phyloP scores from a whole-genome alignment of 371 early-diverging fungal species.

The Circinella umbellata region DNA sequence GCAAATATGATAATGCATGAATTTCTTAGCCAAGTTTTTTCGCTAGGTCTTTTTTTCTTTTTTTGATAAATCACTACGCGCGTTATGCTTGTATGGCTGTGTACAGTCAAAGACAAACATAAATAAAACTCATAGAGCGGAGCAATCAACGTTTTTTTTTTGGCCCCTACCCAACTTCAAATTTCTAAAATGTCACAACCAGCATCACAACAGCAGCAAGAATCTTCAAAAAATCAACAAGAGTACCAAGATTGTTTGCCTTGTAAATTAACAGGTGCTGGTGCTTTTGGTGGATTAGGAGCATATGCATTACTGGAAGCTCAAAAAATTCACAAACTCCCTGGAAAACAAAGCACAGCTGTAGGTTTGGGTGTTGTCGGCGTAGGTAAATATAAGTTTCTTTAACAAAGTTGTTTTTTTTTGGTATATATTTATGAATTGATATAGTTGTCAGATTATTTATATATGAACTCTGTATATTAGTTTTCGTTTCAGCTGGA shows the following conservation, averaged over 20 bases:
- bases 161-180: neutral
- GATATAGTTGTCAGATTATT: too few species aligned
- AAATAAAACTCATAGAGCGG: neutral
- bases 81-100: too few species aligned
- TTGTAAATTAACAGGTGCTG: constrained; percentile 47
- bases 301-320: constrained; percentile 48
- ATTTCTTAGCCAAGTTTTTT: too few species aligned
- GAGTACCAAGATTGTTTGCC: constrained; percentile 47
- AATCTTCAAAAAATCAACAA: neutral
- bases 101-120: too few species aligned
- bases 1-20: too few species aligned
- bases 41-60: too few species aligned
- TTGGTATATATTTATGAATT: too few species aligned
- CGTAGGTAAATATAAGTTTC: constrained; percentile 31
- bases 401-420: too few species aligned
- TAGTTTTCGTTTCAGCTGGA: constrained; percentile 52
- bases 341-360: constrained; percentile 40
- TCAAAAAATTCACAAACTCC: constrained; percentile 31
- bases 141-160: neutral
- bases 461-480: neutral
- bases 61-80: too few species aligned
- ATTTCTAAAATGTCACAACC: neutral
- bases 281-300: constrained; percentile 46
- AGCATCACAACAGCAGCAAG: neutral
- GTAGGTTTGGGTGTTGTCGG: constrained; percentile 51